A percentile compares a stretch with the other conserved stretches of the same genome.
These are phyloP conservation scores for Chaetomium strumarium DNA, from an alignment of 2,329 filamentous ascomycete species.

Conservation along the genomic window DNA sequence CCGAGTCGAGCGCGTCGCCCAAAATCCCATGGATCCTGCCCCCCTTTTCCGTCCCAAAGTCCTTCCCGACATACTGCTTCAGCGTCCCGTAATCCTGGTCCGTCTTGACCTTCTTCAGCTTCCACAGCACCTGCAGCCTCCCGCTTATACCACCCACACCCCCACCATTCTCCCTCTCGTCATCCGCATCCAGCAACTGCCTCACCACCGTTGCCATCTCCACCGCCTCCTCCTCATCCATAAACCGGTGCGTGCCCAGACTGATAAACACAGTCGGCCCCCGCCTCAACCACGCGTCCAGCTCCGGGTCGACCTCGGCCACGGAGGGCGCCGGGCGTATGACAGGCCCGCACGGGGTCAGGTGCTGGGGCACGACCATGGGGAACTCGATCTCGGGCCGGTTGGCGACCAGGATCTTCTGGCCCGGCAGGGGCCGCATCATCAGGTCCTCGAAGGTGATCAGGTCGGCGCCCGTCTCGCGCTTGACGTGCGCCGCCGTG, in stretches of 20 bases:
- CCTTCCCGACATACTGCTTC: background rate
- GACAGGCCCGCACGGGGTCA: conserved; percentile 44
- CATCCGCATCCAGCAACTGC: conserved; percentile 29
- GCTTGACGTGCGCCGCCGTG: conserved; percentile 5
- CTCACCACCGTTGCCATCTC: conserved; percentile 36
- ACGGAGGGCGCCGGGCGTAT: conserved; percentile 32
- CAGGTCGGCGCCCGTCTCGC: conserved; percentile 14
- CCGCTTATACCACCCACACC: conserved; percentile 9
- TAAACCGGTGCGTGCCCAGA: conserved; percentile 37
- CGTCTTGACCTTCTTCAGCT: conserved; percentile 22
- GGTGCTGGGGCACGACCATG: conserved; percentile 27
- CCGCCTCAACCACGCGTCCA: conserved; percentile 37
- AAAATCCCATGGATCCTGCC: conserved; percentile 22
- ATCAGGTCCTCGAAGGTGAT: background rate
- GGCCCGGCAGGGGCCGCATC: conserved; percentile 13
- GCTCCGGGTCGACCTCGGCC: conserved; percentile 33
- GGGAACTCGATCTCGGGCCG: conserved; percentile 36
- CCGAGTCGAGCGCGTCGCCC: conserved; percentile 24
- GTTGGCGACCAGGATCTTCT: conserved; percentile 27
- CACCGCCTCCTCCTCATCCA: conserved; percentile 30
- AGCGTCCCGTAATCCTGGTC: conserved; percentile 29
- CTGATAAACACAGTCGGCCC: conserved; percentile 44
- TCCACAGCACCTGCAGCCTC: conserved; percentile 36
- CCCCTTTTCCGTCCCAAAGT: conserved; percentile 1
- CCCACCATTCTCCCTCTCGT: background rate